Conservation (phyloP, 2,329 filamentous ascomycete genomes). For the Fusarium proliferatum region DNA sequence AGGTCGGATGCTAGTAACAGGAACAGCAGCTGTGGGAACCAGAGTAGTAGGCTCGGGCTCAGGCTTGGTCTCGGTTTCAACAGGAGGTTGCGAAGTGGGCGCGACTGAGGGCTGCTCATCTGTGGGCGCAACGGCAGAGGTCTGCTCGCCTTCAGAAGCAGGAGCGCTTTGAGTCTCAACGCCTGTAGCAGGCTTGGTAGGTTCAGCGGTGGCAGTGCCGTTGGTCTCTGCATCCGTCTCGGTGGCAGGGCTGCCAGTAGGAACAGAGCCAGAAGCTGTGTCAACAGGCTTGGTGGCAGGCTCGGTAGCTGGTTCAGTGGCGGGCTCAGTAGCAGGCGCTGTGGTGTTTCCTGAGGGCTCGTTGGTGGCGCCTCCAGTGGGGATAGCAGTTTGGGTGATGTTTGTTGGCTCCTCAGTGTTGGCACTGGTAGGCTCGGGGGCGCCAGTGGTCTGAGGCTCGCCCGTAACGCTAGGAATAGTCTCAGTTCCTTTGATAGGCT, state of each 20-base stretch:
- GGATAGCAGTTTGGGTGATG: constrained; percentile 1
- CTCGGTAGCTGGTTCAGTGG: constrained; percentile 13
- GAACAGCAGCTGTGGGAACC: constrained; percentile 32
- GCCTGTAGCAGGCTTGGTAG: constrained; percentile 9
- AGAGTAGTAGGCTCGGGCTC: constrained; percentile 35
- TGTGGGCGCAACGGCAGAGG: constrained; percentile 9
- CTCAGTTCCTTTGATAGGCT: constrained; percentile 21
- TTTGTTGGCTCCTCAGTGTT: constrained; percentile 7
- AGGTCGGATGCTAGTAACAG: constrained; percentile 55
- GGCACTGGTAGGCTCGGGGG: neutral
- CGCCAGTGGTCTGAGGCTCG: constrained; percentile 23
- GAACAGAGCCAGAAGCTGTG: constrained; percentile 4
- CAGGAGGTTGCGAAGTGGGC: constrained; percentile 26
- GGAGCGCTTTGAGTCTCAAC: constrained; percentile 13
- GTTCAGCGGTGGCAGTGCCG: constrained; percentile 27
- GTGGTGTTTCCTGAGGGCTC: constrained; percentile 12
- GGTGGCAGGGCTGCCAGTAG: constrained; percentile 12
- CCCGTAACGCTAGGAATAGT: constrained; percentile 4
- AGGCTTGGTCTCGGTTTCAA: constrained; percentile 17
- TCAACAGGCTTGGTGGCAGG: constrained; percentile 19
- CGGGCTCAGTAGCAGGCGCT: constrained; percentile 24
- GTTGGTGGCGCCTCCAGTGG: constrained; percentile 11
- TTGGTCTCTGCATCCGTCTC: constrained; percentile 28
- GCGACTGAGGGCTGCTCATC: constrained; percentile 17
- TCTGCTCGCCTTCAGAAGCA: constrained; percentile 6